phyloP scores from a whole-genome alignment of 2,329 filamentous ascomycete genomes.

The Clonostachys solani region DNA sequence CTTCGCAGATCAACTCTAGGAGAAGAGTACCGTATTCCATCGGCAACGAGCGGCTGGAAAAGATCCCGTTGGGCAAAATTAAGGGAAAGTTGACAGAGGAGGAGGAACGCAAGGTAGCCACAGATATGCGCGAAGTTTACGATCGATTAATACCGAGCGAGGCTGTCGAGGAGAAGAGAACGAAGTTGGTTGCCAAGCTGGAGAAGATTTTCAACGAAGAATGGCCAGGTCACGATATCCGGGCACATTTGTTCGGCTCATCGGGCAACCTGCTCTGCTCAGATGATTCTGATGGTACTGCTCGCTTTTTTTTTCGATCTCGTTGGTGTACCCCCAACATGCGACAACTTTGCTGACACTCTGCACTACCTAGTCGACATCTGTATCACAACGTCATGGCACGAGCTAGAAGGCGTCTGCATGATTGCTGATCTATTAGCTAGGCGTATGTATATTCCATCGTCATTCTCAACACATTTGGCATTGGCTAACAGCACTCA shows the following conservation, averaged over 20 bases:
- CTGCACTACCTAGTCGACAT: constrained; percentile 64
- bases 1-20: constrained; percentile 73
- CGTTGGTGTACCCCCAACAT: background rate
- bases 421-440: constrained; percentile 82
- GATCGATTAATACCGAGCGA: constrained; percentile 77
- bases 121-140: constrained; percentile 83
- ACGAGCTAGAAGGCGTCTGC: constrained; percentile 84
- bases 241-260: constrained; percentile 93
- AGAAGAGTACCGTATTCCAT: constrained; percentile 89
- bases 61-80: constrained; percentile 65
- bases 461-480: background rate
- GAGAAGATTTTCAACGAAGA: constrained; percentile 83
- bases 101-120: constrained; percentile 71
- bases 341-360: constrained; percentile 33
- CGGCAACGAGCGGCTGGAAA: constrained; percentile 74
- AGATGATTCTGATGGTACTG: constrained; percentile 85
- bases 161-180: constrained; percentile 72
- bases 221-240: constrained; percentile 88
- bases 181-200: constrained; percentile 78
- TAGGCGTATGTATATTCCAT: constrained; percentile 60
- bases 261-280: constrained; percentile 94
- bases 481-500: constrained; percentile 35
- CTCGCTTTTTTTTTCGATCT: background rate
- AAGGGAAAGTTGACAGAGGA: constrained; percentile 67
- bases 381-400: constrained; percentile 91